phyloP scores from a whole-genome alignment of 1,139 yeast genomes.

The Magnusiomyces clavatus region DNA sequence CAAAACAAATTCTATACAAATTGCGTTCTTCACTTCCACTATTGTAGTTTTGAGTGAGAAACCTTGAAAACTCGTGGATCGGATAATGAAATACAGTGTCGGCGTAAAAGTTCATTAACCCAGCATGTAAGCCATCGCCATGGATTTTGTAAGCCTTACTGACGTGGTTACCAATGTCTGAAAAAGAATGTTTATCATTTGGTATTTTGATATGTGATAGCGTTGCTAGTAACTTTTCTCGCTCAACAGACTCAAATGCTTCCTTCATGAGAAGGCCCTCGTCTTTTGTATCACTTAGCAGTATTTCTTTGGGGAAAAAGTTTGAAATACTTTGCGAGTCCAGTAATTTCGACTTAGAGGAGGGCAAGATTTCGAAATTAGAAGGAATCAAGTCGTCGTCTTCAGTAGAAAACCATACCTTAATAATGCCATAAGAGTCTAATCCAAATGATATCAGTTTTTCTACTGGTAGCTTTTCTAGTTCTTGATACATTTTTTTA shows the following conservation, averaged over 20 bases:
- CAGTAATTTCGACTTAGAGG: slow-evolving; percentile 6
- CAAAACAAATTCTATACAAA: slow-evolving; percentile 9
- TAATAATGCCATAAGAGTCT: slow-evolving; percentile 4
- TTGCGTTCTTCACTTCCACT: neutral
- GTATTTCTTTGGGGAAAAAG: slow-evolving; percentile 11
- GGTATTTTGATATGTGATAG: too few relatives aligned
- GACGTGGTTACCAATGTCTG: too few relatives aligned
- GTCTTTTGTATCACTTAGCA: slow-evolving; percentile 16
- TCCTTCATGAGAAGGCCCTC: slow-evolving; percentile 11
- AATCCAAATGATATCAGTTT: slow-evolving; percentile 10
- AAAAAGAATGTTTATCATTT: too few relatives aligned
- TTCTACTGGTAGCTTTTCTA: slow-evolving; percentile 13
- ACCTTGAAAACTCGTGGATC: slow-evolving; percentile 2
- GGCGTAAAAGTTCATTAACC: slow-evolving; percentile 8
- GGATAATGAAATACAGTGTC: slow-evolving; percentile 12
- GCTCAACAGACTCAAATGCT: neutral
- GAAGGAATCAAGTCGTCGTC: slow-evolving; percentile 6
- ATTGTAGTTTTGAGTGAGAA: neutral
- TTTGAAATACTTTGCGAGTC: slow-evolving; percentile 5
- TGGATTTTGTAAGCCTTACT: too few relatives aligned
- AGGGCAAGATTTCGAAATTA: slow-evolving; percentile 1
- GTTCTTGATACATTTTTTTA: slow-evolving; percentile 10
- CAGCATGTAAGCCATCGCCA: neutral
- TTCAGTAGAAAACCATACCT: slow-evolving; percentile 11
- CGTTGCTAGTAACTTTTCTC: neutral